Conservation (phyloP, 257 asterid species). For the Forsythia viridissima region DNA sequence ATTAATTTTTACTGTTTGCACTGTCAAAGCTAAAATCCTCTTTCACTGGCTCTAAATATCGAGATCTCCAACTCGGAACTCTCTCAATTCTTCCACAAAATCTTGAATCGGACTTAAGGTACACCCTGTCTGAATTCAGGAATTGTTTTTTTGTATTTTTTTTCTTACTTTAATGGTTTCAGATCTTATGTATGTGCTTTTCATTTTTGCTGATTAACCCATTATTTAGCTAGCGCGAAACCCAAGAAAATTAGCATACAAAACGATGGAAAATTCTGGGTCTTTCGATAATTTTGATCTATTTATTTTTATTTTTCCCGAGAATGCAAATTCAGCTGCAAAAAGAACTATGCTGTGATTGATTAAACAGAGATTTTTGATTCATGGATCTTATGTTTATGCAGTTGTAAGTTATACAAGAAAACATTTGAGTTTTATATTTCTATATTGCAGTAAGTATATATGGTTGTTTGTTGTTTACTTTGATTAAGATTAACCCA, state of each 20-base stretch:
- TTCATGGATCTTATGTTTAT: neutral
- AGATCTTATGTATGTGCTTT: neutral
- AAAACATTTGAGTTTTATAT: neutral
- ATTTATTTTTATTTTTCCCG: neutral
- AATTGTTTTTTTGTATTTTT: neutral
- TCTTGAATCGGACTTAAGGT: neutral
- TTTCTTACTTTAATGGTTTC: neutral
- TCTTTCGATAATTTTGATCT: neutral
- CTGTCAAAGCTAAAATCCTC: neutral
- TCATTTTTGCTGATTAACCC: neutral
- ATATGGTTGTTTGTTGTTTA: neutral
- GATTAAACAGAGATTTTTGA: neutral
- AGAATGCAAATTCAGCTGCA: neutral
- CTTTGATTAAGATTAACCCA: neutral
- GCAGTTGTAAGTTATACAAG: neutral
- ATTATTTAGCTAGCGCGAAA: neutral
- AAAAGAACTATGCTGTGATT: neutral
- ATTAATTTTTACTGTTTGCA: neutral
- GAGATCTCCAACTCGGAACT: neutral
- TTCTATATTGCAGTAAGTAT: too few relatives aligned
- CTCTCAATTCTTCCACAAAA: neutral
- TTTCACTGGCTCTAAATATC: neutral
- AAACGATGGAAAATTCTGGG: neutral
- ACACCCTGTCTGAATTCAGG: neutral
- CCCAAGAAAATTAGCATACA: neutral